These are phyloP conservation scores for Penicillium olsonii DNA, from an alignment of 2,329 filamentous ascomycete genomes.

Conservation along the genomic window DNA sequence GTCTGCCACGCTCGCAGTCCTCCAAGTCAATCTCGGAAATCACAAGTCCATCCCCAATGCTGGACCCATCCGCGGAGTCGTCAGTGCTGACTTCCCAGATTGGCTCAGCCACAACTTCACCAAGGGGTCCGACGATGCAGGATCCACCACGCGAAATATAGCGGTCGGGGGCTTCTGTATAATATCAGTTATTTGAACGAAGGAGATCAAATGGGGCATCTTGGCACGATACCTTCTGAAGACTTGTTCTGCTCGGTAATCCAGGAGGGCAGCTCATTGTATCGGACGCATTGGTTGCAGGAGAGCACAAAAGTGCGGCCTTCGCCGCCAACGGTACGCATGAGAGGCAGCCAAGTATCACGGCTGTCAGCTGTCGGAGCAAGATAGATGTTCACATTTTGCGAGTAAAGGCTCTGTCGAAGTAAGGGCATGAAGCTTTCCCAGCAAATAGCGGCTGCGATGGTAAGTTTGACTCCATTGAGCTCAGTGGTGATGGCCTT, in stretches of 20 bases:
- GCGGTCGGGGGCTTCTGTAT: conserved; percentile 5
- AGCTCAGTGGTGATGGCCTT: conserved; percentile 78
- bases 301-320: conserved; percentile 83
- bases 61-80: conserved; percentile 30
- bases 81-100: conserved; percentile 68
- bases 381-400: conserved; percentile 89
- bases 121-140: conserved; percentile 75
- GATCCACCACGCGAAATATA: conserved; percentile 77
- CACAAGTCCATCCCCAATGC: conserved; percentile 54
- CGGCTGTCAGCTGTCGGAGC: conserved; percentile 85
- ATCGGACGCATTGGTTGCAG: conserved; percentile 77
- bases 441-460: conserved; percentile 92
- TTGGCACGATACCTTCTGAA: conserved; percentile 39
- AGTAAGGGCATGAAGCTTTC: conserved; percentile 95
- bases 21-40: conserved; percentile 80
- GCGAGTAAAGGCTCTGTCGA: conserved; percentile 78
- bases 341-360: conserved; percentile 78
- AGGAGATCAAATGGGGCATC: neutral
- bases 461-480: conserved; percentile 74
- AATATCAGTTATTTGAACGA: neutral
- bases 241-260: conserved; percentile 40
- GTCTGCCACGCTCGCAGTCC: conserved; percentile 76
- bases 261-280: conserved; percentile 60
- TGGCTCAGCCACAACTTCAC: conserved; percentile 76
- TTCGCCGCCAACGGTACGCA: conserved; percentile 79